These are phyloP conservation scores for Raphidocelis subcapitata DNA, from an alignment of 139 green algal genomes.

Conservation along the genomic window DNA sequence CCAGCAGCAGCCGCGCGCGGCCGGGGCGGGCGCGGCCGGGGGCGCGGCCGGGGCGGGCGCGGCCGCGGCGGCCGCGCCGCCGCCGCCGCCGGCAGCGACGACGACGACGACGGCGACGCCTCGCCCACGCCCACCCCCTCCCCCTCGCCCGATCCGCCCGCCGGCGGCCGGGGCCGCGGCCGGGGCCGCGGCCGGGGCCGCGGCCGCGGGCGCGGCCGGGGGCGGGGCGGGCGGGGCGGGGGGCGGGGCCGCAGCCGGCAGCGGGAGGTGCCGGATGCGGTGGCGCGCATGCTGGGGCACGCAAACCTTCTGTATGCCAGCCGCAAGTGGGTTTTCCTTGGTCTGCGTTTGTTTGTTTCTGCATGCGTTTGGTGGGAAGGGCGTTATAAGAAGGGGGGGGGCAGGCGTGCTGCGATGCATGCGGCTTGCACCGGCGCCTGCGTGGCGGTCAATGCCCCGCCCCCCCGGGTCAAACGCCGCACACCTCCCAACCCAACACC, in stretches of 20 bases:
- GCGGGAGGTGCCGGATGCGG: constrained; percentile 63
- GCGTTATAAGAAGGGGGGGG: background rate
- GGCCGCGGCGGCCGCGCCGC: too few relatives aligned
- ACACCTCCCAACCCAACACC: background rate
- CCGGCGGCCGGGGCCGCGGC: too few relatives aligned
- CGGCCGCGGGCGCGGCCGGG: too few relatives aligned
- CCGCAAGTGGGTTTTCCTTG: constrained; percentile 24
- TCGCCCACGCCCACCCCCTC: too few relatives aligned
- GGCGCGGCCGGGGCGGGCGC: too few relatives aligned
- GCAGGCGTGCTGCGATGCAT: background rate
- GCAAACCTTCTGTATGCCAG: constrained; percentile 88
- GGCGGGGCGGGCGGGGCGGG: background rate
- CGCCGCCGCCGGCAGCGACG: too few relatives aligned
- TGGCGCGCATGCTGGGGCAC: constrained; percentile 69
- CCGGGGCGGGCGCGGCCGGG: too few relatives aligned
- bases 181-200: too few relatives aligned
- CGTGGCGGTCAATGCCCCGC: background rate
- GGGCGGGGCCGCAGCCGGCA: background rate
- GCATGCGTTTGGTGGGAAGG: background rate
- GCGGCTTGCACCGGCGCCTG: background rate
- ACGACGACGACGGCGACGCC: too few relatives aligned
- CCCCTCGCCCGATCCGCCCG: too few relatives aligned
- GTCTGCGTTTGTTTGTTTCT: background rate
- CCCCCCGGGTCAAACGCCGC: background rate
- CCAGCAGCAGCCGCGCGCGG: too few relatives aligned